Evolutionary conservation across 176 grass and related monocot genomes (phyloP).

Genomic region (Cenchrus purpureus): DNA sequence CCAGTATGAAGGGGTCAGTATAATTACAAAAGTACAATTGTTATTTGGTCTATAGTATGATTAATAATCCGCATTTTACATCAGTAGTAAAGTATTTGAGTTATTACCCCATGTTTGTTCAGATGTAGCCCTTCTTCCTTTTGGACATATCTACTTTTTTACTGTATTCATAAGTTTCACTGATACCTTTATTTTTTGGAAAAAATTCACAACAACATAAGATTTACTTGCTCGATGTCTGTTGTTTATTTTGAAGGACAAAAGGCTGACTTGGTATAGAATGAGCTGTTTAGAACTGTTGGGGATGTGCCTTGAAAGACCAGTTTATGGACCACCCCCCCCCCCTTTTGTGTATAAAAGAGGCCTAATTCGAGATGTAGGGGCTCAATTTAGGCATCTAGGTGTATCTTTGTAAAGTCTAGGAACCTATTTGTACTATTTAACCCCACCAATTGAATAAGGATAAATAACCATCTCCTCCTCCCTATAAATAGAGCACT

Average conservation of each 20-base stretch:
- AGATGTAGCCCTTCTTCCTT: constrained; percentile 23
- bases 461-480: too few relatives aligned
- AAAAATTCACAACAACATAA: neutral
- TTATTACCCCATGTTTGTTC: constrained; percentile 1
- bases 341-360: too few relatives aligned
- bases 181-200: constrained; percentile 2
- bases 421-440: too few relatives aligned
- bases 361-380: too few relatives aligned
- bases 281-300: neutral
- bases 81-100: neutral
- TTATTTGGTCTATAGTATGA: constrained; percentile 30
- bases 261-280: constrained; percentile 4
- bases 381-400: too few relatives aligned
- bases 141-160: neutral
- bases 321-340: too few relatives aligned
- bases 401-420: too few relatives aligned
- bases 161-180: neutral
- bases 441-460: too few relatives aligned
- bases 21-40: constrained; percentile 27
- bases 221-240: neutral
- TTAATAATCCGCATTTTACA: neutral
- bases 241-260: constrained; percentile 14
- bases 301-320: too few relatives aligned
- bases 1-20: constrained; percentile 96
- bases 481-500: too few relatives aligned